Conservation (phyloP, 352 stramenopile species). For the Plasmopara viticola region DNA sequence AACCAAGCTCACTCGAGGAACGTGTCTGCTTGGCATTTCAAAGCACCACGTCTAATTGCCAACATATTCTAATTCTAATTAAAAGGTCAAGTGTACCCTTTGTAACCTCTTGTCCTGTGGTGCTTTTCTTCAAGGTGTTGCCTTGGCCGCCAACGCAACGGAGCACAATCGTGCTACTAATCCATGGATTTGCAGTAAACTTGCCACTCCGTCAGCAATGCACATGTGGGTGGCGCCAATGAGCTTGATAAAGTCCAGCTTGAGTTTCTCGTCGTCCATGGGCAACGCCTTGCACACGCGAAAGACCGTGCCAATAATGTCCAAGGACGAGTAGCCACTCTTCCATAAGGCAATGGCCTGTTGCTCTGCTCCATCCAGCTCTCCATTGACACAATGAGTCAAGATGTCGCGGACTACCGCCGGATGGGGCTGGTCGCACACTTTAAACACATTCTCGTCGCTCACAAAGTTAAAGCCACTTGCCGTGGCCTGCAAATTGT, state of each 20-base stretch:
- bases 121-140: constrained; percentile 6
- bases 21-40: constrained; percentile 67
- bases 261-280: constrained; percentile 75
- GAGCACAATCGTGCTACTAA: constrained; percentile 79
- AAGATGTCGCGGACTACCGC: constrained; percentile 66
- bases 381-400: constrained; percentile 55
- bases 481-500: constrained; percentile 97
- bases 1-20: constrained; percentile 67
- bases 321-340: constrained; percentile 91
- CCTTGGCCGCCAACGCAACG: constrained; percentile 28
- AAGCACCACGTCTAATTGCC: constrained; percentile 60
- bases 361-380: constrained; percentile 83
- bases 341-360: constrained; percentile 67
- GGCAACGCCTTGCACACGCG: constrained; percentile 89
- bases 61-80: background rate
- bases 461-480: constrained; percentile 94
- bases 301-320: constrained; percentile 98
- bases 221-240: constrained; percentile 90
- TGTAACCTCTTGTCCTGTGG: background rate
- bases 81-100: background rate
- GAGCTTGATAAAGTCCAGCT: constrained; percentile 89
- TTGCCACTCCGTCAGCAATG: constrained; percentile 90
- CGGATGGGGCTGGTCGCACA: constrained; percentile 96
- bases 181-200: constrained; percentile 92
- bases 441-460: constrained; percentile 93